Evolutionary conservation across 2,329 filamentous ascomycete genomes (phyloP), one percentile per base, ranked within the genome.

Genomic region (Alternaria infectoria): DNA sequence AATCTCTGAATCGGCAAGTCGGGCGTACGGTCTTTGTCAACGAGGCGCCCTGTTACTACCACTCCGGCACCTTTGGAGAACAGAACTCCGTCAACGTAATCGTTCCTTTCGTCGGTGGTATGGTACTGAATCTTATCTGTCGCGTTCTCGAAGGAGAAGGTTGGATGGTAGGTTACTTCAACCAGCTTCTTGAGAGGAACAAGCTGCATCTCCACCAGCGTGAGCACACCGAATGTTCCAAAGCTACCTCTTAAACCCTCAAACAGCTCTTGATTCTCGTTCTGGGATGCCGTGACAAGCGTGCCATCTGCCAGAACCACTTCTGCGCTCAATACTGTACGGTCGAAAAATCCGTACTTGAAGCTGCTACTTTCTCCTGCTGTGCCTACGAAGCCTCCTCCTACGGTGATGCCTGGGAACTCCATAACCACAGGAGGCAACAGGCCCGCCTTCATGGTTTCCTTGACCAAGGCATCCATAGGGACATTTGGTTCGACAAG

Each of bases 381-480:
- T 0, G 89, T 90, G 2, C 89, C 90, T 0, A 88, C 85, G 70
- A 90, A 91, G 0, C 88, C 89, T 2, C 90, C 89, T 12, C 89
- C 90, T 0, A 86, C 87, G 0, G 90, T 92, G 68, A 91, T 92
- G 0, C 88, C 88, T 0, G 89, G 89, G 56, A 92, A 91, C 69
- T 92, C 90, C 87, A 91, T 91, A 3, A 92, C 89, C 0, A 92
- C 88, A 0, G 85, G 86, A 2, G 86, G 89, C 0, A 92, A 77
- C 0, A 91, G 80, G 0, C 86, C 85, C 30, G 86, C 70, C 11
- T 80, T 77, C 46, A 88, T 73, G 0, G 88, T 88, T 2, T 84
- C 86, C 49, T 84, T 82, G 0, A 91, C 85, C 5, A 92, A 84
- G 0, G 74, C 75, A 65, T 91, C 89, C 88, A 92, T 91, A 2